A percentile compares a stretch with the other conserved stretches of the same genome.
Evolutionary conservation across 768 basidiomycete genomes (phyloP).

Genomic region (Suillus fuscotomentosus): DNA sequence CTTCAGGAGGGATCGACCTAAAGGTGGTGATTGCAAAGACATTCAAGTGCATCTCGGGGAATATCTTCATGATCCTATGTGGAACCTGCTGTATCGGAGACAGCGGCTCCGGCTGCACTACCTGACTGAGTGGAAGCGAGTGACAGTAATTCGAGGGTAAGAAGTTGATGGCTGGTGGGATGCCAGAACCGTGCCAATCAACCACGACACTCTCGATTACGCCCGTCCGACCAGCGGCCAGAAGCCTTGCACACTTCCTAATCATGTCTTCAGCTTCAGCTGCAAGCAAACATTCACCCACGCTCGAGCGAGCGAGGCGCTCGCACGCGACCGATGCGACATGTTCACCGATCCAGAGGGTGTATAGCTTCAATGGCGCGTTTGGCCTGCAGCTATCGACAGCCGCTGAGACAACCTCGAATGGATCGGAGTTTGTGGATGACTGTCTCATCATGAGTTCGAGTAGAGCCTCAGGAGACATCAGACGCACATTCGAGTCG

Average conservation of each 20-base stretch:
- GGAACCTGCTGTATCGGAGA: constrained; percentile 36
- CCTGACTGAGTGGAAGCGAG: constrained; percentile 9
- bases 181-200: constrained; percentile 42
- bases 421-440: constrained; percentile 17
- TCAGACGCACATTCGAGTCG: constrained; percentile 10
- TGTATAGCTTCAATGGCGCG: constrained; percentile 48
- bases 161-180: background rate
- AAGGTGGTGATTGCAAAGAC: constrained; percentile 31
- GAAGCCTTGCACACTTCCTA: constrained; percentile 46
- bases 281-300: constrained; percentile 50
- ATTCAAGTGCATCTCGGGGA: constrained; percentile 30
- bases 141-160: constrained; percentile 15
- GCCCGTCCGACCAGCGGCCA: constrained; percentile 49
- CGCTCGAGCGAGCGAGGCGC: constrained; percentile 50
- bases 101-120: constrained; percentile 31
- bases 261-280: constrained; percentile 42
- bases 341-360: constrained; percentile 53
- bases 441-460: constrained; percentile 5
- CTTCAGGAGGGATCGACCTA: constrained; percentile 20
- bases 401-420: constrained; percentile 22
- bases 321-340: constrained; percentile 53
- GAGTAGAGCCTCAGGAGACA: background rate
- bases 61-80: constrained; percentile 27
- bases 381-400: constrained; percentile 27
- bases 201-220: constrained; percentile 44